Evolutionary conservation across 1,284 basidiomycete genomes (phyloP), one percentile per base, ranked within the genome.

Genomic region (Boletus sp.): DNA sequence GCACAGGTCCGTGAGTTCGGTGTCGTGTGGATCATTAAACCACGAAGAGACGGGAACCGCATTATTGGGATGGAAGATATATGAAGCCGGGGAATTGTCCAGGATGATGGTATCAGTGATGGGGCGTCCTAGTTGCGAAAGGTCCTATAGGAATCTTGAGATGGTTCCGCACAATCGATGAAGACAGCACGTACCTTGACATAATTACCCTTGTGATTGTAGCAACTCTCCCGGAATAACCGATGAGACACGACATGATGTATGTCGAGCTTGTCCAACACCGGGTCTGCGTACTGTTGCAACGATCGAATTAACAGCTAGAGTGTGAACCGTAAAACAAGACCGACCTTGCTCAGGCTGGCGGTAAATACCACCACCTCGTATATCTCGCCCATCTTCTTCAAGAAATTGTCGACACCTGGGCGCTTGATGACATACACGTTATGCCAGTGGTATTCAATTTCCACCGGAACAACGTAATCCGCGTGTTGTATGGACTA

Each of bases 11-110:
- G 92, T 95, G 55, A 98, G 74, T 69, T 98, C 95, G 25, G 94
- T 96, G 69, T 98, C 95, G 63, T 96, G 94, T 9, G 93, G 93
- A 69, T 94, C 91, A 69, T 97, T 98, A 76, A 99, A 99, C 96
- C 95, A 99, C 50, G 92, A 95, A 41, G 94, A 97, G 48, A 99
- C 94, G 8, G 95, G 95, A 6, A 98, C 95, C 35, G 96, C 96
- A 64, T 98, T 99, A 72, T 96, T 96, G 14, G 94, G 94, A 65
- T 99, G 95, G 79, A 99, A 99, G 59, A 99, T 95, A 71, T 99
- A 99, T 8, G 92, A 96, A 12, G 96, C 95, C 10, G 95, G 95
- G 33, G 94, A 97, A 71, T 99, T 99, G 74, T 99, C 95, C 57
- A 99, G 82, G 71, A 99, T 99, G 64, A 99, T 98, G 52, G 89